Percentiles rank a stretch among this genome's conserved stretches.
Evolutionary conservation across 164 flowering plant species (phyloP).

Genomic region (Buxus sempervirens): DNA sequence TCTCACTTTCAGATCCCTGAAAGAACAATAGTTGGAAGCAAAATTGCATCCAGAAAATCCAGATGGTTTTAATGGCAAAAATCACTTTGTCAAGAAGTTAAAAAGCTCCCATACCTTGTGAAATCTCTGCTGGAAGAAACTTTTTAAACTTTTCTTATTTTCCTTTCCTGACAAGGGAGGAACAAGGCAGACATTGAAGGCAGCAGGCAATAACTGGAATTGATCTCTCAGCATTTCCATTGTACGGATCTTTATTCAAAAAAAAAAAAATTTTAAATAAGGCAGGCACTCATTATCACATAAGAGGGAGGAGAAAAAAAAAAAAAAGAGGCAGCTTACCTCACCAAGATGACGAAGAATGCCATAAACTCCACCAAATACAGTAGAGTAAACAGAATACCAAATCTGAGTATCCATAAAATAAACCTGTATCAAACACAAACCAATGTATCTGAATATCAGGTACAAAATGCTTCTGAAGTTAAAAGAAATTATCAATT

Average conservation of each 20-base stretch:
- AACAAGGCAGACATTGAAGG: conserved; percentile 58
- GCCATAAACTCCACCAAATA: conserved; percentile 49
- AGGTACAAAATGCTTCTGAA: background rate
- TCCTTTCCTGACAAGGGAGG: conserved; percentile 46
- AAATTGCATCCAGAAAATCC: background rate
- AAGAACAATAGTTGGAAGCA: conserved; percentile 2
- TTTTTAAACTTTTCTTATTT: conserved; percentile 24
- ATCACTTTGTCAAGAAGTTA: background rate
- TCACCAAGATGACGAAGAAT: conserved; percentile 89
- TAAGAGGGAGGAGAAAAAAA: background rate
- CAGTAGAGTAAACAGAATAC: conserved; percentile 53
- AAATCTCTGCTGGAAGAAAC: conserved; percentile 30
- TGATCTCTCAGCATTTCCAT: conserved; percentile 84
- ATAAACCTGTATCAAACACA: conserved; percentile 34
- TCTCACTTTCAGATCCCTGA: conserved; percentile 43
- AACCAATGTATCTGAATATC: conserved; percentile 8
- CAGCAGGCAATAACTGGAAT: conserved; percentile 73
- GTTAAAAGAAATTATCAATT: background rate
- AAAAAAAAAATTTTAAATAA: background rate
- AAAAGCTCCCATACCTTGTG: conserved; percentile 33
- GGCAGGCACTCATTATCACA: background rate
- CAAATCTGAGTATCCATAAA: conserved; percentile 61
- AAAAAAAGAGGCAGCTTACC: conserved; percentile 36
- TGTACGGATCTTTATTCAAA: conserved; percentile 66
- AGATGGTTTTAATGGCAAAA: background rate